Evolutionary conservation across 768 basidiomycete genomes (phyloP).

Genomic region (Favolaschia claudopus): DNA sequence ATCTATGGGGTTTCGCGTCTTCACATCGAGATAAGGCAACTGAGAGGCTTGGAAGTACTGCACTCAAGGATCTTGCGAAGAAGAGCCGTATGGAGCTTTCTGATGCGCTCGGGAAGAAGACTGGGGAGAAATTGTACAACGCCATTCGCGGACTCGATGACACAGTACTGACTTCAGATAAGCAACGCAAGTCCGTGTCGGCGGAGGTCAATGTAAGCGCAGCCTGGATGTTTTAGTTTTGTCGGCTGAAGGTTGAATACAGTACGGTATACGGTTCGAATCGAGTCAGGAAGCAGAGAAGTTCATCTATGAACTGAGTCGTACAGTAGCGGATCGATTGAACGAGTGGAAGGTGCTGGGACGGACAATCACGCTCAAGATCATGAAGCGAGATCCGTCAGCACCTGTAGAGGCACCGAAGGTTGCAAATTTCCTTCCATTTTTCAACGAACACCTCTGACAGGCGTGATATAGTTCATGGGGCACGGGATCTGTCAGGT

Average conservation of each 20-base stretch:
- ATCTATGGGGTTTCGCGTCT: slow-evolving; percentile 88
- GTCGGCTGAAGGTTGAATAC: background rate
- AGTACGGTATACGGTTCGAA: slow-evolving; percentile 97
- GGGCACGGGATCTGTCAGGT: slow-evolving; percentile 89
- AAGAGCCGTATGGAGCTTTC: slow-evolving; percentile 72
- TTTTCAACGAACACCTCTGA: background rate
- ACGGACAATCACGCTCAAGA: slow-evolving; percentile 80
- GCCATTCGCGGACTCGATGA: slow-evolving; percentile 87
- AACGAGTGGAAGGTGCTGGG: slow-evolving; percentile 75
- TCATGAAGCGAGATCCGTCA: slow-evolving; percentile 85
- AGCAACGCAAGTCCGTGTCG: slow-evolving; percentile 88
- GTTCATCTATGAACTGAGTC: slow-evolving; percentile 80
- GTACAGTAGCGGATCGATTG: slow-evolving; percentile 78
- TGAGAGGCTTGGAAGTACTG: slow-evolving; percentile 78
- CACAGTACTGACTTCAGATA: slow-evolving; percentile 80
- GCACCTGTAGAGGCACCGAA: slow-evolving; percentile 93
- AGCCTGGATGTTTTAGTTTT: background rate
- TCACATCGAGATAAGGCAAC: slow-evolving; percentile 78
- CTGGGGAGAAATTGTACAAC: slow-evolving; percentile 86
- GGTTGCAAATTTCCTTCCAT: slow-evolving; percentile 45
- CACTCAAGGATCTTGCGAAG: slow-evolving; percentile 70
- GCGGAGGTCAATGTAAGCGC: slow-evolving; percentile 91
- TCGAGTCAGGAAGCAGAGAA: slow-evolving; percentile 80
- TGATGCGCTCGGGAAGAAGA: slow-evolving; percentile 78
- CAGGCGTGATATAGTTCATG: slow-evolving; percentile 66